Conservation (phyloP, 163 green algal genomes). For the Volvox carteri region DNA sequence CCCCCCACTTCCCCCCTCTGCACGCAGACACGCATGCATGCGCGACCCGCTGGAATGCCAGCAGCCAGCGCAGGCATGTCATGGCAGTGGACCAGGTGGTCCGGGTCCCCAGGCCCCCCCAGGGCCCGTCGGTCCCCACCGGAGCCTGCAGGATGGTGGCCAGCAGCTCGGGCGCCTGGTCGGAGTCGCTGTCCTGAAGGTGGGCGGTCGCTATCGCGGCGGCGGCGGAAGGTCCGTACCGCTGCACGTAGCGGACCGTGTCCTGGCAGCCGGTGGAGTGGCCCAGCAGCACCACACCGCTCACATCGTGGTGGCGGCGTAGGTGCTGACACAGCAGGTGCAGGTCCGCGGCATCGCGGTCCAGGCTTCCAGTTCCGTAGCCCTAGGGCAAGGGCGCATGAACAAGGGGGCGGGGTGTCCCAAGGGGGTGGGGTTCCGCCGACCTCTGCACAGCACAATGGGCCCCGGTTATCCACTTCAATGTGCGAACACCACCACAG, state of each 20-base stretch:
- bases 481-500: too few species aligned
- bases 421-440: too few species aligned
- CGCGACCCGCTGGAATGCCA: too few species aligned
- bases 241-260: slow-evolving; percentile 73
- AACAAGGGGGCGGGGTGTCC: not conserved
- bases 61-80: too few species aligned
- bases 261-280: slow-evolving; percentile 91
- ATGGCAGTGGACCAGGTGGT: too few species aligned
- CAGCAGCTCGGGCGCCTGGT: slow-evolving; percentile 55
- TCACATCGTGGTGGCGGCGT: slow-evolving; percentile 48
- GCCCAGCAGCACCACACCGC: slow-evolving; percentile 78
- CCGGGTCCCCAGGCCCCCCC: too few species aligned
- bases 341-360: slow-evolving; percentile 84
- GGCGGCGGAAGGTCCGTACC: slow-evolving; percentile 9
- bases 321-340: slow-evolving; percentile 67
- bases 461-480: too few species aligned
- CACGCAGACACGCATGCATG: too few species aligned
- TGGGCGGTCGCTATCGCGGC: too few species aligned
- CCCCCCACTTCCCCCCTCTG: too few species aligned
- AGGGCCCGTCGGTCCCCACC: too few species aligned
- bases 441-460: too few species aligned
- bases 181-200: not conserved
- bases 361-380: slow-evolving; percentile 76
- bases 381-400: slow-evolving; percentile 51
- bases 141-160: slow-evolving; percentile 85